Evolutionary conservation across 768 basidiomycete species (phyloP).

Genomic region (Tricholoma saponaceum): DNA sequence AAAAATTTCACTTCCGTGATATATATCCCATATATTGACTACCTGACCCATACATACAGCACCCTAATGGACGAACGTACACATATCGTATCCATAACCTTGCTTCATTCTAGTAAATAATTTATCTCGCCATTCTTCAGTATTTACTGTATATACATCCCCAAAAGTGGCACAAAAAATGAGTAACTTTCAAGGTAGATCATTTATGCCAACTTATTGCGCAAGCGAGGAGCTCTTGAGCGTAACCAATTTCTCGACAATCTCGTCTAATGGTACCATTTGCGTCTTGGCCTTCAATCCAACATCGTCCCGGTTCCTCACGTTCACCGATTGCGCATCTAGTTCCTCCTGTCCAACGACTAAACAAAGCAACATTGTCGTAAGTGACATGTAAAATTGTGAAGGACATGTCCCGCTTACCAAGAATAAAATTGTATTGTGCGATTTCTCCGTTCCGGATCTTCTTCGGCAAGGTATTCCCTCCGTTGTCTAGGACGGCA

Average conservation of each 20-base stretch:
- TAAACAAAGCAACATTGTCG: constrained; percentile 24
- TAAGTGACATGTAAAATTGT: neutral
- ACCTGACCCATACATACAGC: neutral
- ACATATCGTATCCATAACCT: too few relatives aligned
- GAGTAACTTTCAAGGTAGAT: neutral
- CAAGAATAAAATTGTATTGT: constrained; percentile 97
- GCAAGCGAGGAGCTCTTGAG: constrained; percentile 55
- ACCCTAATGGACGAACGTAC: neutral
- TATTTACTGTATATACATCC: neutral
- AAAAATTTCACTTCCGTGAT: neutral
- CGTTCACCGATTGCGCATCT: constrained; percentile 83
- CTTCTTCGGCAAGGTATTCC: constrained; percentile 94
- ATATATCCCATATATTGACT: neutral
- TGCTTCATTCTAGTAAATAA: neutral
- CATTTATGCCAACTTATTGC: constrained; percentile 37
- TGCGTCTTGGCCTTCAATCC: constrained; percentile 80
- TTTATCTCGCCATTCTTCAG: neutral
- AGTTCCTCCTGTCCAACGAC: constrained; percentile 96
- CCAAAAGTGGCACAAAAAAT: neutral
- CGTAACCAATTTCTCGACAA: constrained; percentile 62
- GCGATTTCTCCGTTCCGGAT: constrained; percentile 96
- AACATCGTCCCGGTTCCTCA: constrained; percentile 92
- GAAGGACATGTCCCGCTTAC: constrained; percentile 40
- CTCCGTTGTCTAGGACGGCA: constrained; percentile 89
- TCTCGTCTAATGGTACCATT: constrained; percentile 67